Conservation (phyloP, 2,329 filamentous ascomycete genomes). For the Penicillium brasilianum region DNA sequence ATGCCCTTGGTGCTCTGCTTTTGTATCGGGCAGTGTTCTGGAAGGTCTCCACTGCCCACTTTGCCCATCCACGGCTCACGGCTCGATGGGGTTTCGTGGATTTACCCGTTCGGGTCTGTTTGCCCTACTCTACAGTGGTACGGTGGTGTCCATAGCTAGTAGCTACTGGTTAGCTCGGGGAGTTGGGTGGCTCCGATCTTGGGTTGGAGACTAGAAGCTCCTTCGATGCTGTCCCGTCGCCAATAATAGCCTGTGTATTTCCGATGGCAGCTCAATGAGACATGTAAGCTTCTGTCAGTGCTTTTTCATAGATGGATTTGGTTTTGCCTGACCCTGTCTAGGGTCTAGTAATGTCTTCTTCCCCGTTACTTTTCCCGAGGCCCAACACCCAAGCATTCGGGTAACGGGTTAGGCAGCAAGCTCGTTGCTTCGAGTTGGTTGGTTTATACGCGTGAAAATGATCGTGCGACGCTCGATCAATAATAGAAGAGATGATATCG, state of each 20-base stretch:
- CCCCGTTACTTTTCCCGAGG: background rate
- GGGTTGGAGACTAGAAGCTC: background rate
- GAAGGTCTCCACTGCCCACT: constrained; percentile 22
- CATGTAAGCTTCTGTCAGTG: background rate
- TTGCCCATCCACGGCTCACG: constrained; percentile 5
- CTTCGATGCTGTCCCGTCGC: background rate
- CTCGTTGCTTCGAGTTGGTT: background rate
- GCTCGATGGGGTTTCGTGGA: constrained; percentile 15
- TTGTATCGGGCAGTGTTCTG: constrained; percentile 24
- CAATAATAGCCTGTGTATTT: constrained; percentile 12
- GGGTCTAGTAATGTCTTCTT: too few relatives aligned
- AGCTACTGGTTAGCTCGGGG: background rate
- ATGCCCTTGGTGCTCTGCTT: background rate
- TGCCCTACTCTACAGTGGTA: background rate
- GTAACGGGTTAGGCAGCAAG: background rate
- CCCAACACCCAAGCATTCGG: background rate
- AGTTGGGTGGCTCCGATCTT: background rate
- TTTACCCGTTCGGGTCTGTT: constrained; percentile 25
- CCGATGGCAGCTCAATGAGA: constrained; percentile 4
- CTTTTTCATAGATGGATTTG: background rate
- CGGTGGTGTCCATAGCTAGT: too few relatives aligned
- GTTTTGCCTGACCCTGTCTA: background rate
- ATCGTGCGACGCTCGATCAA: background rate
- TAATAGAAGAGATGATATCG: background rate
- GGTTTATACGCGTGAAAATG: background rate